Base-by-base conservation (phyloP, 1,284 basidiomycete species). In the Cerrena zonata region DNA sequence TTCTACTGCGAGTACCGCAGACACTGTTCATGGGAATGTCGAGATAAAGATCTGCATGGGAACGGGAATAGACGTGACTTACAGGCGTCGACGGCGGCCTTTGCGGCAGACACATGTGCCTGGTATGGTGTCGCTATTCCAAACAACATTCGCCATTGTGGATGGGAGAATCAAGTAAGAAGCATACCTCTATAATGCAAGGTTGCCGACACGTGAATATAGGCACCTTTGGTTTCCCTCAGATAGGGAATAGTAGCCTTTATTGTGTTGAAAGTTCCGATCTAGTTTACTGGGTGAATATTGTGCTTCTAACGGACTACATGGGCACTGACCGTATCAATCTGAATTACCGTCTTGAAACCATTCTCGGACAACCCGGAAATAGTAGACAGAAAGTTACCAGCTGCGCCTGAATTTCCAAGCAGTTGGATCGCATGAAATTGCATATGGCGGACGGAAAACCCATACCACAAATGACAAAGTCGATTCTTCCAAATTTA, bases 181-280 rank as follows among this genome's bases (percentile, higher is more conserved):
- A 13, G 62, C 74, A 45, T 60, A 80, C 91, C 92, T 54, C 75
- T 79, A 70, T 93, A 91, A 68, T 98, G 95, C 49, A 98, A 69
- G 12, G 90, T 95, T 2, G 93, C 91, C 56, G 87, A 91, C 62
- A 98, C 90, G 61, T 94, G 91, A 51, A 98, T 80, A 69, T 95
- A 97, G 3, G 89, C 75, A 24, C 94, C 95, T 56, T 80, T 79
- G 2, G 84, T 72, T 41, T 76, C 73, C 49, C 89, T 82, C 36
- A 95, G 61, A 59, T 90, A 75, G 1, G 77, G 75, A 21, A 95
- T 68, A 0, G 93, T 95, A 0, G 92, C 92, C 66, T 96, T 95
- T 68, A 97, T 79, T 5, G 94, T 97, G 70, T 97, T 88, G 75
- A 86, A 98, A 2, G 91, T 94, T 23, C 94, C 94, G 37, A 96